These are phyloP conservation scores for Prunella vulgaris DNA, from an alignment of 257 asterid species.

Conservation along the genomic window DNA sequence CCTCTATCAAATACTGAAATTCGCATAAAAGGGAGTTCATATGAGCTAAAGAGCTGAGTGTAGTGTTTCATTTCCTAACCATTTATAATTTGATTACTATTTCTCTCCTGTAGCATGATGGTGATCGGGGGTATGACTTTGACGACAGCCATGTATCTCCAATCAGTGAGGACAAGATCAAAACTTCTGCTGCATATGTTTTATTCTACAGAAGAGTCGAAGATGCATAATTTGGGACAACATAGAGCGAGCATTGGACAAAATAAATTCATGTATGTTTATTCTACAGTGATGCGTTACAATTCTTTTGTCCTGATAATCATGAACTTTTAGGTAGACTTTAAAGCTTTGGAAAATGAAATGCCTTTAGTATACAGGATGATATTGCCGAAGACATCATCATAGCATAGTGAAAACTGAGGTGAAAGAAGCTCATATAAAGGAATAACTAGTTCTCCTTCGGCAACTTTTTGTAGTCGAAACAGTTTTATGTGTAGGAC, in stretches of 20 bases:
- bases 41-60: neutral
- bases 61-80: neutral
- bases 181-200: conserved; percentile 85
- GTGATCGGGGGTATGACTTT: conserved; percentile 77
- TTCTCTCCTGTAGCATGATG: conserved; percentile 58
- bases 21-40: neutral
- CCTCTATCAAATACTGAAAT: neutral
- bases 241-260: conserved; percentile 26
- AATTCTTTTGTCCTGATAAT: conserved; percentile 41
- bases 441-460: conserved; percentile 21
- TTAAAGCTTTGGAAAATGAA: conserved; percentile 24
- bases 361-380: conserved; percentile 32
- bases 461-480: conserved; percentile 18
- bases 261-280: conserved; percentile 23
- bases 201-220: conserved; percentile 74
- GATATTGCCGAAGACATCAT: conserved; percentile 25
- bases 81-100: conserved; percentile 8
- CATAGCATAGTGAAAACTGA: conserved; percentile 35
- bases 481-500: conserved; percentile 6
- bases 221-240: conserved; percentile 37
- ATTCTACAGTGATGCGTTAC: conserved; percentile 24
- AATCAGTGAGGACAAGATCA: conserved; percentile 72
- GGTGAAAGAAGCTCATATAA: conserved; percentile 27
- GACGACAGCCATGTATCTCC: conserved; percentile 80
- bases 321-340: conserved; percentile 26